Evolutionary conservation across 306 rosid species (phyloP), one percentile per base, ranked within the genome.

Genomic region (Prunus davidiana): DNA sequence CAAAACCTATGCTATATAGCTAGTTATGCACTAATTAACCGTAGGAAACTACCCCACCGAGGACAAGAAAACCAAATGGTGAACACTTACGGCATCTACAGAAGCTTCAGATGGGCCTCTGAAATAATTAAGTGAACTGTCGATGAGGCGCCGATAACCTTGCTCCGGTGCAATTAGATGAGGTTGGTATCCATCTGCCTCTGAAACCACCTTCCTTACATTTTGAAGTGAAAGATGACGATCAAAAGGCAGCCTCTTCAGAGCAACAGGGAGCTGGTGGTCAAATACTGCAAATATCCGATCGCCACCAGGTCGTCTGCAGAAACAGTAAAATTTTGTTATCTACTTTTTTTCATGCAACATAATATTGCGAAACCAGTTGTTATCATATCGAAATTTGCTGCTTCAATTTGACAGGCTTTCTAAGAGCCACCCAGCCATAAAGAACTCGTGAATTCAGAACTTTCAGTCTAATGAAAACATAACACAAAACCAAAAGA

Each of bases 171-270:
- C 90, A 54, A 86, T 78, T 71, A 87, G 82, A 82, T 87, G 90
- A 69, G 90, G 90, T 52, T 87, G 90, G 83, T 87, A 87, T 14
- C 90, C 88, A 61, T 87, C 90, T 16, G 90, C 90, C 76, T 84
- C 84, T 3, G 77, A 87, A 67, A 87, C 80, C 71, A 77, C 86
- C 74, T 82, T 87, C 75, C 79, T 78, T 76, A 87, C 74, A 65
- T 84, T 87, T 82, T 81, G 81, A 70, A 76, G 65, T 18, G 90
- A 84, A 65, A 87, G 88, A 68, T 87, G 80, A 47, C 71, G 83
- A 14, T 84, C 88, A 52, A 87, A 82, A 67, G 88, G 90, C 75
- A 87, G 88, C 82, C 73, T 84, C 76, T 69, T 76, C 77, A 87
- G 61, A 76, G 87, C 90, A 64, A 80, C 76, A 76, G 90, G 90